Percentiles rank a stretch among this genome's conserved stretches.
These are phyloP conservation scores for Pseudohalonectria lignicola DNA, from an alignment of 2,329 filamentous ascomycete genomes.

Conservation along the genomic window DNA sequence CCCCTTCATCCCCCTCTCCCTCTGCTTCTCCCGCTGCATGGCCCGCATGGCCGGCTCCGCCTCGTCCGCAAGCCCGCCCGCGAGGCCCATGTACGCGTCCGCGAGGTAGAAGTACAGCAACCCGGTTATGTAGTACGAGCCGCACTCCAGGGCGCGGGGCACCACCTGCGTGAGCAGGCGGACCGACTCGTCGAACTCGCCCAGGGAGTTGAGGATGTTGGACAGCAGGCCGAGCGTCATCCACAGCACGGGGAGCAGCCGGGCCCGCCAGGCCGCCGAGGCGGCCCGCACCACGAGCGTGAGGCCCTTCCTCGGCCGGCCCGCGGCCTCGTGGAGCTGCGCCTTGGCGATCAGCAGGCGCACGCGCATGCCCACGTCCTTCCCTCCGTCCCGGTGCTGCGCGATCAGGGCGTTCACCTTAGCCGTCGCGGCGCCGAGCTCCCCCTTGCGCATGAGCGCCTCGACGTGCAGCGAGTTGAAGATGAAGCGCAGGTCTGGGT, in stretches of 20 bases:
- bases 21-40: too few species aligned
- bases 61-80: constrained; percentile 34
- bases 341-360: constrained; percentile 65
- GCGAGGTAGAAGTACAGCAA: constrained; percentile 59
- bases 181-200: constrained; percentile 58
- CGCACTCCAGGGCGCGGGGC: constrained; percentile 66
- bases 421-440: constrained; percentile 33
- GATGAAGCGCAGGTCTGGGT: constrained; percentile 39
- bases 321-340: constrained; percentile 54
- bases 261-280: constrained; percentile 58
- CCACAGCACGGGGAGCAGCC: constrained; percentile 61
- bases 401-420: constrained; percentile 34
- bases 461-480: constrained; percentile 42
- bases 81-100: constrained; percentile 70
- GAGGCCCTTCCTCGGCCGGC: constrained; percentile 63
- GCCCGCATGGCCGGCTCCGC: not conserved
- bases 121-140: constrained; percentile 50
- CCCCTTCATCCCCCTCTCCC: too few species aligned
- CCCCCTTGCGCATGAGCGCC: constrained; percentile 34
- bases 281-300: constrained; percentile 67
- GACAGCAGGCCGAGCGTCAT: constrained; percentile 57
- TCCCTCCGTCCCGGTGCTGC: constrained; percentile 9
- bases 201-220: constrained; percentile 56
- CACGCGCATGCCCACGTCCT: constrained; percentile 51
- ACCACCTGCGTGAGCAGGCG: constrained; percentile 58